These are phyloP conservation scores for Pinus albicaulis DNA, from an alignment of 75 land plant species.

Conservation along the genomic window DNA sequence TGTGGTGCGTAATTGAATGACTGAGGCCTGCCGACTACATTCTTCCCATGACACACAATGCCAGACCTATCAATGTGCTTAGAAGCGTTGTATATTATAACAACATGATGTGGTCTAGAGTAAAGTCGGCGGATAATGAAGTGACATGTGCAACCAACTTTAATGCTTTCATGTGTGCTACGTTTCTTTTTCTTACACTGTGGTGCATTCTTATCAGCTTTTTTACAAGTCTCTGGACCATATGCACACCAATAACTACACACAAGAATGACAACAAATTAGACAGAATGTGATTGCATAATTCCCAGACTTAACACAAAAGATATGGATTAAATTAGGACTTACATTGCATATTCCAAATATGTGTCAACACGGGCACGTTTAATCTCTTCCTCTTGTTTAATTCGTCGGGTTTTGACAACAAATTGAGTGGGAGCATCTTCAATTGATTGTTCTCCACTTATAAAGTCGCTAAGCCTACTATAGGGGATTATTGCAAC, in stretches of 20 bases:
- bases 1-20: no score
- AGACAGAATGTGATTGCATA: background rate
- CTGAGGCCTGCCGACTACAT: no score
- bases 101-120: conserved; percentile 61
- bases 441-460: conserved; percentile 57
- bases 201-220: conserved; percentile 54
- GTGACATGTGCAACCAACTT: conserved; percentile 74
- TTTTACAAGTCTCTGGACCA: conserved; percentile 77
- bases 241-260: conserved; percentile 83
- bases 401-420: conserved; percentile 58
- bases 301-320: background rate
- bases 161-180: conserved; percentile 63
- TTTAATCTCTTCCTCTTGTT: conserved; percentile 46
- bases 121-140: conserved; percentile 70
- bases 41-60: conserved; percentile 63
- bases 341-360: conserved; percentile 58
- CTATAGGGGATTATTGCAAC: conserved; percentile 68
- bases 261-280: background rate
- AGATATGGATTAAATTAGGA: background rate
- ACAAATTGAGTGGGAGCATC: conserved; percentile 69
- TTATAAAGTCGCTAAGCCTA: conserved; percentile 57
- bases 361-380: conserved; percentile 53
- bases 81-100: conserved; percentile 55
- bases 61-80: conserved; percentile 68
- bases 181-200: conserved; percentile 61